Base-by-base conservation (phyloP, 164 flowering plant genomes). In the Chimonanthus praecox region DNA sequence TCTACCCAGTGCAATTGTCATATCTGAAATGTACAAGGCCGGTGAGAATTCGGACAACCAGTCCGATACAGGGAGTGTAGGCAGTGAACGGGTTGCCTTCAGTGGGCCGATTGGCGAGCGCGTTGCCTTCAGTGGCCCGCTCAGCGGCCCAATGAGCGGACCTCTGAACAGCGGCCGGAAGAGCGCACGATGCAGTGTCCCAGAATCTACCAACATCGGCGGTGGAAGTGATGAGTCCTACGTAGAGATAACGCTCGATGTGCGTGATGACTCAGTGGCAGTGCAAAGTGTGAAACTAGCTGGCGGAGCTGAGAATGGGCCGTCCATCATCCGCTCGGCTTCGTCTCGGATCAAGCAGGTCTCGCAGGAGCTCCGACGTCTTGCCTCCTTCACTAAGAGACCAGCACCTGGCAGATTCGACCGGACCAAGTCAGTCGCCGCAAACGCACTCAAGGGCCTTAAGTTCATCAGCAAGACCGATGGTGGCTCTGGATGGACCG, bases 391-490 rank as follows among this genome's bases (percentile, higher is more conserved):
- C 5, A 76, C 82, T 7, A 77, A 73, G 18, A 69, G 83, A n/a
- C 73, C 85, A 0, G 7, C 68, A 3, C 11, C 84, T 7, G 61
- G 75, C 11, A 78, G 82, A 7, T 78, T 85, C 66, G 97, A 93
- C 63, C 72, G 97, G 70, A 87, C 75, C 15, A 90, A 88, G 67
- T 91, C 99, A 0, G 97, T 89, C 1, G 92, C 94, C 3, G 84
- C 89, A n/a, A 89, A 85, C 9, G 99, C 98, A n/a, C 75, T 93
- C 70, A 83, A 81, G 58, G 94, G 99, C 9, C 90, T 95, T 71
- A 89, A 91, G 87, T 95, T 95, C 82, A 89, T 95, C 67, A 80
- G 84, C 78, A 87, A 88, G 74, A 81, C 85, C 2, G 94, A 85
- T 33, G 89, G 87, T 44, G 81, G 79, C 4, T 83, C 85, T n/a